phyloP scores from a whole-genome alignment of 2,329 filamentous ascomycete genomes.

The Phialophora tarda region DNA sequence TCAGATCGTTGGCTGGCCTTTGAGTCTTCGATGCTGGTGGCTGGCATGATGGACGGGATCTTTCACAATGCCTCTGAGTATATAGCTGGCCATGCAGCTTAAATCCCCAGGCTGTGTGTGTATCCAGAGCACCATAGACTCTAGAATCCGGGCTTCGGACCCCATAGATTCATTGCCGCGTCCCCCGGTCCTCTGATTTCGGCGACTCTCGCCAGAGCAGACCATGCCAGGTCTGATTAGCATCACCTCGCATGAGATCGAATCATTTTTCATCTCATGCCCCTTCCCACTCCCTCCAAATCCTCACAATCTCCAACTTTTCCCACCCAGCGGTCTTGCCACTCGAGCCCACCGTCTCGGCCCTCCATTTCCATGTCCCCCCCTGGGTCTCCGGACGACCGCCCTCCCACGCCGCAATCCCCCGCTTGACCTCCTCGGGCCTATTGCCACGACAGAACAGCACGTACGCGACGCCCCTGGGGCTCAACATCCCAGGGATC shows the following conservation, averaged over 20 bases:
- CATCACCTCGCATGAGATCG: neutral
- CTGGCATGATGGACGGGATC: neutral
- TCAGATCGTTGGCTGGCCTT: neutral
- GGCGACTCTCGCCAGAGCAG: neutral
- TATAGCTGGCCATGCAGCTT: neutral
- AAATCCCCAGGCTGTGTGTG: neutral
- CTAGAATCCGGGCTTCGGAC: too few species aligned
- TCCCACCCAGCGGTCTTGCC: constrained; percentile 94
- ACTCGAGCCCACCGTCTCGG: constrained; percentile 78
- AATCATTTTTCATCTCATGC: neutral
- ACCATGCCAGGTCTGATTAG: neutral
- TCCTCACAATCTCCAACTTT: constrained; percentile 84
- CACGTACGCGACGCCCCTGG: constrained; percentile 81
- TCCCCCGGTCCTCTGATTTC: neutral
- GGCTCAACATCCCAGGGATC: constrained; percentile 68
- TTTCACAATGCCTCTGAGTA: neutral
- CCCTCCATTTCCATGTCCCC: constrained; percentile 63
- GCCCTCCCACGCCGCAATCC: constrained; percentile 62
- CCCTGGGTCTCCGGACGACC: constrained; percentile 15
- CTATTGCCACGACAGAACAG: constrained; percentile 89
- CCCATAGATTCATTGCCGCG: neutral
- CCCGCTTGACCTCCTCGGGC: constrained; percentile 72
- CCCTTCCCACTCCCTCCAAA: constrained; percentile 65
- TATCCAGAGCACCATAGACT: neutral
- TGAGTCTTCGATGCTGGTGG: neutral